Conservation (phyloP, 2,329 filamentous ascomycete species). For the Talaromyces sp. region DNA sequence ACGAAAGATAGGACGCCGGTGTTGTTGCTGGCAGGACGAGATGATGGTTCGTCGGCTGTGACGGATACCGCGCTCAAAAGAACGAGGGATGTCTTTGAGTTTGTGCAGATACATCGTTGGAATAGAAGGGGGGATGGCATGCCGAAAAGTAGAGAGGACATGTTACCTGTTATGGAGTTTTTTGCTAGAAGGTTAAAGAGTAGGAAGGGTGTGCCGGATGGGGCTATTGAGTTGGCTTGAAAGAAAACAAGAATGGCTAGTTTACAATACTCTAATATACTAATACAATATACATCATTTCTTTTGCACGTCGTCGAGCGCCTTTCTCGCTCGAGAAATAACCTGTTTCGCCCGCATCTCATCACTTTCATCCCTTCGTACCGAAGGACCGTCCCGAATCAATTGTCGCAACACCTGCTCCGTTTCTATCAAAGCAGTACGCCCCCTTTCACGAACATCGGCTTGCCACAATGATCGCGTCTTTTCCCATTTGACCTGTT, state of each 20-base stretch:
- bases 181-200: conserved; percentile 47
- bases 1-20: conserved; percentile 43
- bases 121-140: conserved; percentile 71
- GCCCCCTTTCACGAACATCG: conserved; percentile 57
- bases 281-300: conserved; percentile 18
- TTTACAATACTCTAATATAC: conserved; percentile 11
- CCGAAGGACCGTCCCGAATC: conserved; percentile 43
- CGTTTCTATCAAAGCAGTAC: conserved; percentile 54
- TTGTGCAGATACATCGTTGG: conserved; percentile 69
- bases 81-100: conserved; percentile 64
- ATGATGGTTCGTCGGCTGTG: conserved; percentile 47
- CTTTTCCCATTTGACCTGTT: conserved; percentile 60
- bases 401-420: conserved; percentile 52
- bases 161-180: conserved; percentile 85
- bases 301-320: conserved; percentile 40
- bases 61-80: conserved; percentile 63
- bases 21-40: conserved; percentile 42
- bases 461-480: conserved; percentile 54
- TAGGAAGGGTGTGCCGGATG: conserved; percentile 47
- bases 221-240: conserved; percentile 44
- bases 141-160: conserved; percentile 81
- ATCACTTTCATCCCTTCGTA: conserved; percentile 39
- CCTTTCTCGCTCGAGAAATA: conserved; percentile 48
- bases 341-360: conserved; percentile 46
- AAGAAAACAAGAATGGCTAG: background rate